Base-by-base conservation (phyloP, 345 rosid genomes). In the Trapa incisa region DNA sequence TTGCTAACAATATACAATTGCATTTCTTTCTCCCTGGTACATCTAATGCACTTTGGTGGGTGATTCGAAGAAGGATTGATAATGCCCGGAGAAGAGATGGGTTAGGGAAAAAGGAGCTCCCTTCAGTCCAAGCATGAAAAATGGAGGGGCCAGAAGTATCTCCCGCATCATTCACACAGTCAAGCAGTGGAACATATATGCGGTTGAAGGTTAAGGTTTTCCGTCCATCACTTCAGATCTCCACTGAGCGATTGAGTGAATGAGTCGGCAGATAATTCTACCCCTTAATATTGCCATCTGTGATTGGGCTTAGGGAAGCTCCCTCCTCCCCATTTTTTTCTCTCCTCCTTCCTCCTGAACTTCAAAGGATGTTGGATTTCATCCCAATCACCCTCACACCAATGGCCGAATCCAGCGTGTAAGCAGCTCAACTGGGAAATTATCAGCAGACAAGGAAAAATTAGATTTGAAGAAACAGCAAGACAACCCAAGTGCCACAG, bases 151-250 rank as follows among this genome's bases (percentile, higher is more conserved):
- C 22, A 66, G 83, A 76, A 81, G 65, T 76, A 81, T 85, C 96
- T 89, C 93, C 96, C 93, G 93, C 89, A 84, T 89, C 96, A 89
- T 89, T 89, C 96, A 89, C 80, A 76, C 96, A 89, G 74, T 64
- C 96, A 84, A 84, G 22, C 72, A 67, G 78, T 70, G 80, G 60
- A 54, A 32, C 15, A 12, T 14, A 22, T 42, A 4, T 22, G 29
- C 29, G 29, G 29, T 22, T 22, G 29, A 22, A 22, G 29, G 29
- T 22, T 22, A 22, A 22, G 29, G 29, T 22, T 22, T 22, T 22
- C 29, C 29, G 29, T 22, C 29, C 35, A 6, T 54, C 10, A 17
- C 17, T 54, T 60, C 11, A 1, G 45, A 37, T 32, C 61, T 58
- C 81, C 73, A 61, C 82, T 53, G 70, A 75, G 81, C 85, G 92